Evolutionary conservation across 164 flowering plant genomes (phyloP).

Genomic region (Nelumbo lutea): DNA sequence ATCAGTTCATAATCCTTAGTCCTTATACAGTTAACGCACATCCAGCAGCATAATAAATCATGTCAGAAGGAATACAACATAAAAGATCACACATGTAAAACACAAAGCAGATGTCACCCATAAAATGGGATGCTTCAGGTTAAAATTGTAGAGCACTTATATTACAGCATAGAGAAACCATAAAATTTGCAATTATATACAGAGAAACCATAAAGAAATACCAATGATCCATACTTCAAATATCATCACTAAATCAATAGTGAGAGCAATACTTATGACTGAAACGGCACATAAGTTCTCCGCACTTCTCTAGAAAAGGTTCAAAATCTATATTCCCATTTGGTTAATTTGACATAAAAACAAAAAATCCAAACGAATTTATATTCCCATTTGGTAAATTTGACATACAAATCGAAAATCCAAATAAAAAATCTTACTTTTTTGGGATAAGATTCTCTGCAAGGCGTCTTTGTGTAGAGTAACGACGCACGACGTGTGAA

Average conservation of each 20-base stretch:
- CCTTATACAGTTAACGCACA: too few relatives aligned
- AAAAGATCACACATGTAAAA: too few relatives aligned
- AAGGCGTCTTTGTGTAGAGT: conserved; percentile 81
- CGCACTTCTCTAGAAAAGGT: background rate
- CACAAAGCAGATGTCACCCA: too few relatives aligned
- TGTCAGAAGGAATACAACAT: too few relatives aligned
- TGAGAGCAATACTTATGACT: background rate
- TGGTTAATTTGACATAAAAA: background rate
- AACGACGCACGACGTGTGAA: conserved; percentile 77
- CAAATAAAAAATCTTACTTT: conserved; percentile 37
- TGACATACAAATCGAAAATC: background rate
- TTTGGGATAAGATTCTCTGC: conserved; percentile 50
- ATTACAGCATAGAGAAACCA: too few relatives aligned
- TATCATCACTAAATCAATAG: background rate
- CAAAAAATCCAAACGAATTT: background rate
- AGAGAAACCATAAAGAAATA: background rate
- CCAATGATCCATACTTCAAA: background rate
- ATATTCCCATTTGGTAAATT: background rate
- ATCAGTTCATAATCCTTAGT: too few relatives aligned
- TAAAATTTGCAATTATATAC: too few relatives aligned
- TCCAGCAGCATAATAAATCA: too few relatives aligned
- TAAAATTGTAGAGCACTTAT: too few relatives aligned
- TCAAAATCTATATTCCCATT: background rate
- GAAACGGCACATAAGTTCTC: background rate
- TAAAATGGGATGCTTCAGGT: too few relatives aligned